Evolutionary conservation across 192 early-diverging fungal species (phyloP).

Genomic region (Umbelopsis isabellina): DNA sequence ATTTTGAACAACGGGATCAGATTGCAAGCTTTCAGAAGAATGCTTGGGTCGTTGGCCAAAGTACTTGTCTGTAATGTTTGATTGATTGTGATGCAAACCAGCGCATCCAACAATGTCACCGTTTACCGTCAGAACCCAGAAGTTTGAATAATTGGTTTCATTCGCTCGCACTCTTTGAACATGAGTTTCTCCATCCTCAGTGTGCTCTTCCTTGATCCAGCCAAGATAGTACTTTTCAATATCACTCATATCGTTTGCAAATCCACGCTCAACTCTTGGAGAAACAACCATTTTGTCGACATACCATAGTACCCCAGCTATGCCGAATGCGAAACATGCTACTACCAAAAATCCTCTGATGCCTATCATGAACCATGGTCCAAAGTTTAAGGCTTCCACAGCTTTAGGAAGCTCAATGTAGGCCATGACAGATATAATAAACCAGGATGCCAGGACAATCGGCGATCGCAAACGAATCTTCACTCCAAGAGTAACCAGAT

Average conservation of each 20-base stretch:
- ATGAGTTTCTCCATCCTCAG: conserved; percentile 5
- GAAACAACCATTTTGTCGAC: conserved; percentile 38
- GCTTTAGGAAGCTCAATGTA: conserved; percentile 16
- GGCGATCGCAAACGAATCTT: conserved; percentile 30
- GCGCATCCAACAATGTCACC: conserved; percentile 36
- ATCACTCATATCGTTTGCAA: conserved; percentile 40
- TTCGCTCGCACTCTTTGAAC: not conserved
- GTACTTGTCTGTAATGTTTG: conserved; percentile 7
- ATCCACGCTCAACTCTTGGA: conserved; percentile 26
- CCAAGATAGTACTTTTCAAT: conserved; percentile 36
- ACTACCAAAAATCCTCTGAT: conserved; percentile 19
- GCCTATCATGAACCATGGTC: not conserved
- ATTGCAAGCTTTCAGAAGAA: not conserved
- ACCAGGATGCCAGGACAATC: conserved; percentile 8
- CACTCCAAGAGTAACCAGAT: conserved; percentile 37
- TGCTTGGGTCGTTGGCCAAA: not conserved
- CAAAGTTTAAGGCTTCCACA: conserved; percentile 14
- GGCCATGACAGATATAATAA: conserved; percentile 10
- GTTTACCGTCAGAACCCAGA: conserved; percentile 44
- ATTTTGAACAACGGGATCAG: not conserved
- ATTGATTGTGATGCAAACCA: conserved; percentile 32
- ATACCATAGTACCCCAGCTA: conserved; percentile 33
- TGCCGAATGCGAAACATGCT: conserved; percentile 5
- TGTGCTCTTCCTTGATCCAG: conserved; percentile 23
- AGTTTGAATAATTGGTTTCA: conserved; percentile 23